A percentile compares a stretch with the other conserved stretches of the same genome.
These are phyloP conservation scores for Rhizopogon parksii DNA, from an alignment of 1,284 basidiomycete genomes.

Conservation along the genomic window DNA sequence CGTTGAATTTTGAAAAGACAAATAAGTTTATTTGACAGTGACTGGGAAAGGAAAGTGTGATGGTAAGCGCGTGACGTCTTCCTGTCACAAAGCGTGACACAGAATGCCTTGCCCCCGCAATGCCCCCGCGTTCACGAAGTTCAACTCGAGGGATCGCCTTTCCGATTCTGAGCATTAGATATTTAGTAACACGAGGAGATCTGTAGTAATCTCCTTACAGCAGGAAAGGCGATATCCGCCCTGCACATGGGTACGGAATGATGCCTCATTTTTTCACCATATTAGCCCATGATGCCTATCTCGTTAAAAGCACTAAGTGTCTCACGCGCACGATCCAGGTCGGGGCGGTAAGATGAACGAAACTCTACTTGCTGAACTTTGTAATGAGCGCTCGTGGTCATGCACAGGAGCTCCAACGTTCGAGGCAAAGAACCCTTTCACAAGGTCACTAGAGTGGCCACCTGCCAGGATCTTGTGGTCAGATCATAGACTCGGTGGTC, in stretches of 20 bases:
- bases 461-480: background rate
- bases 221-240: constrained; percentile 8
- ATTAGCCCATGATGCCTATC: background rate
- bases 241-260: constrained; percentile 4
- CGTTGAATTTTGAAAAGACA: background rate
- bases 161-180: constrained; percentile 9
- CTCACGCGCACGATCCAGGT: constrained; percentile 7
- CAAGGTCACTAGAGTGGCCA: background rate
- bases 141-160: constrained; percentile 14
- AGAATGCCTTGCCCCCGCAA: constrained; percentile 12
- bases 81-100: constrained; percentile 12
- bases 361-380: constrained; percentile 8
- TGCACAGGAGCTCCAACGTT: constrained; percentile 3
- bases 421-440: background rate
- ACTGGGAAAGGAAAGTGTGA: background rate
- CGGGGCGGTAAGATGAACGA: background rate
- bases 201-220: constrained; percentile 3
- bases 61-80: constrained; percentile 1
- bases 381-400: constrained; percentile 3
- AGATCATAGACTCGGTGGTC: background rate
- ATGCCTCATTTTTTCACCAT: background rate
- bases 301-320: constrained; percentile 4
- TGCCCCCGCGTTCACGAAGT: constrained; percentile 6
- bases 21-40: background rate
- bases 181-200: constrained; percentile 10